Evolutionary conservation across 495 filamentous ascomycete genomes (phyloP).

Genomic region (Aspergillus avenaceus): DNA sequence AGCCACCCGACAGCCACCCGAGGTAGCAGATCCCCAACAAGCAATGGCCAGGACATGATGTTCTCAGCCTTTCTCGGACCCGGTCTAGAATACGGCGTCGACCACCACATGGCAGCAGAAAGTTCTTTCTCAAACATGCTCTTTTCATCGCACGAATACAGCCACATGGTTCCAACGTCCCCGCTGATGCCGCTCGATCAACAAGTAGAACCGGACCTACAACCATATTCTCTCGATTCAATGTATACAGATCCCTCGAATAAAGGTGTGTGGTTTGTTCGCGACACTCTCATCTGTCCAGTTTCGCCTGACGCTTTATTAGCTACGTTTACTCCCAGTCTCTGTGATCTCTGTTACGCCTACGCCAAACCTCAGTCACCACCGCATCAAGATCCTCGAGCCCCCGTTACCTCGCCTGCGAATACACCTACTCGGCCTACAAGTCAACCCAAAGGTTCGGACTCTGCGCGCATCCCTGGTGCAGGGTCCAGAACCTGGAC

Average conservation of each 20-base stretch:
- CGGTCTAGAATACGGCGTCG: background rate
- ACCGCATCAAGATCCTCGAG: too few relatives aligned
- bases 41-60: background rate
- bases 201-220: background rate
- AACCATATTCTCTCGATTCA: background rate
- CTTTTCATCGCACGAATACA: background rate
- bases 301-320: background rate
- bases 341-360: background rate
- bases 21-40: background rate
- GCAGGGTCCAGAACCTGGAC: constrained; percentile 3
- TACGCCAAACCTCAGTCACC: background rate
- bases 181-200: background rate
- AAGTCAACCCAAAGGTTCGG: background rate
- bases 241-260: background rate
- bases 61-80: background rate
- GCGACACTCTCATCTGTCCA: background rate
- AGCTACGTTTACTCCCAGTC: background rate
- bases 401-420: background rate
- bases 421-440: background rate
- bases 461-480: background rate
- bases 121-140: background rate
- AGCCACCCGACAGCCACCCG: background rate
- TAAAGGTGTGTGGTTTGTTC: background rate
- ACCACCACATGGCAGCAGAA: background rate
- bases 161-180: background rate